Percentiles rank a stretch among this genome's conserved stretches.
Evolutionary conservation across 2,329 filamentous ascomycete species (phyloP).

Genomic region (Ascosphaera apis): DNA sequence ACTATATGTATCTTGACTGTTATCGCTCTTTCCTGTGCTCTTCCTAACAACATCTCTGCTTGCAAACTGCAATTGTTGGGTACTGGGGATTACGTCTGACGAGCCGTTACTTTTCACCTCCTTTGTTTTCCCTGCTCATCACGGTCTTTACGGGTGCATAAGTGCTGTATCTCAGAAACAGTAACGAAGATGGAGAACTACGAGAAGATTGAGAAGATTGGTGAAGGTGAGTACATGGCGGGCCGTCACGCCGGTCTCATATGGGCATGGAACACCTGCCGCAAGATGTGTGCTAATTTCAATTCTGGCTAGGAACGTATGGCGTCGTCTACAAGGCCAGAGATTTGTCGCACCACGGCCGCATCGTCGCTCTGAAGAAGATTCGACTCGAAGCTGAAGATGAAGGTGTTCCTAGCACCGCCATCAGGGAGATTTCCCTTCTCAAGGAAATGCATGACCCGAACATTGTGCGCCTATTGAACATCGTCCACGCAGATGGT

Average conservation of each 20-base stretch:
- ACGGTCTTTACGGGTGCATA: no score
- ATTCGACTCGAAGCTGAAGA: conserved; percentile 88
- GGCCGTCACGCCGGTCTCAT: background rate
- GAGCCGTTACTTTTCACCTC: no score
- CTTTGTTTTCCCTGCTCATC: no score
- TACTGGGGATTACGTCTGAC: no score
- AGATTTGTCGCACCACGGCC: conserved; percentile 57
- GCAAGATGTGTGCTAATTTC: background rate
- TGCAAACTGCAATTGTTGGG: no score
- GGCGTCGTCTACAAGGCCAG: conserved; percentile 89
- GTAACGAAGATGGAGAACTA: conserved; percentile 60
- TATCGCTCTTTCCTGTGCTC: no score
- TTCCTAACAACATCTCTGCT: no score
- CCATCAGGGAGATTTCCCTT: conserved; percentile 81
- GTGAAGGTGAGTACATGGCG: conserved; percentile 45
- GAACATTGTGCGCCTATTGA: conserved; percentile 68
- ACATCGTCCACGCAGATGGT: conserved; percentile 85
- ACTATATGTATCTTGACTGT: no score
- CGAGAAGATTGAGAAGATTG: conserved; percentile 89
- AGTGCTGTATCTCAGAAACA: no score
- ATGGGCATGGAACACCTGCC: background rate
- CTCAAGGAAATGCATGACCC: conserved; percentile 87
- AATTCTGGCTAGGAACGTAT: conserved; percentile 46
- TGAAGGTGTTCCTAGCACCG: conserved; percentile 77
- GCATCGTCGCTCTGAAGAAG: conserved; percentile 85